These are phyloP conservation scores for Setaria viridis DNA, from an alignment of 202 grass and related monocot species.

Conservation along the genomic window DNA sequence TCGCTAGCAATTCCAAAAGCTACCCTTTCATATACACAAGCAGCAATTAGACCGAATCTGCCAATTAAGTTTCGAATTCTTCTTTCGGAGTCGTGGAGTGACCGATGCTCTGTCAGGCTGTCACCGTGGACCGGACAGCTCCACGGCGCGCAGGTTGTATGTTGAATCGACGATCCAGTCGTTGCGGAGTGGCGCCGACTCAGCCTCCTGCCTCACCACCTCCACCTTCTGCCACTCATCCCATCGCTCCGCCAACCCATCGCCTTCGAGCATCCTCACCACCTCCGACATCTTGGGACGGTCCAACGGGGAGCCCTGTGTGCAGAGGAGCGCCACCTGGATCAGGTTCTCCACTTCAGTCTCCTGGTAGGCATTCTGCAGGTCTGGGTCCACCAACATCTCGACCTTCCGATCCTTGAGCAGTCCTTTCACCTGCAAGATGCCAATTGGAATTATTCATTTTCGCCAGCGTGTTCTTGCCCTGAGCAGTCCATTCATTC, in stretches of 20 bases:
- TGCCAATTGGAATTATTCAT: conserved; percentile 28
- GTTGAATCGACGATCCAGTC: conserved; percentile 80
- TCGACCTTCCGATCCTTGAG: conserved; percentile 74
- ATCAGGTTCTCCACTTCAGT: conserved; percentile 72
- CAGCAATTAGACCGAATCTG: conserved; percentile 52
- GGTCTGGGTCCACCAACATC: conserved; percentile 77
- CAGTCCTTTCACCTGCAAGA: conserved; percentile 70
- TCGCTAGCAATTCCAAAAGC: conserved; percentile 43
- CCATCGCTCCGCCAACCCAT: conserved; percentile 83
- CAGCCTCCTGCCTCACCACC: conserved; percentile 67
- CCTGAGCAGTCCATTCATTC: conserved; percentile 7
- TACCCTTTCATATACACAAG: conserved; percentile 64
- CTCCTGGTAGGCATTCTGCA: conserved; percentile 62
- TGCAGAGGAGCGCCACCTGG: conserved; percentile 81
- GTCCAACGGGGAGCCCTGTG: conserved; percentile 72
- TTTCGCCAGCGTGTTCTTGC: conserved; percentile 29
- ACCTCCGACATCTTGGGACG: conserved; percentile 87
- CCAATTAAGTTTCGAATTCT: conserved; percentile 27
- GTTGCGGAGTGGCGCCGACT: conserved; percentile 45
- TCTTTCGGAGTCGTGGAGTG: not conserved
- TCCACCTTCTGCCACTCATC: conserved; percentile 95
- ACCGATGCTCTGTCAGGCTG: conserved; percentile 27
- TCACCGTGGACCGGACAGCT: conserved; percentile 88
- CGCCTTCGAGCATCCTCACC: conserved; percentile 91
- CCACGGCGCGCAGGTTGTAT: conserved; percentile 65